Percentiles rank a stretch among this genome's conserved stretches.
phyloP scores from a whole-genome alignment of 805 yeast genomes.

The Kodamaea fukazawae region DNA sequence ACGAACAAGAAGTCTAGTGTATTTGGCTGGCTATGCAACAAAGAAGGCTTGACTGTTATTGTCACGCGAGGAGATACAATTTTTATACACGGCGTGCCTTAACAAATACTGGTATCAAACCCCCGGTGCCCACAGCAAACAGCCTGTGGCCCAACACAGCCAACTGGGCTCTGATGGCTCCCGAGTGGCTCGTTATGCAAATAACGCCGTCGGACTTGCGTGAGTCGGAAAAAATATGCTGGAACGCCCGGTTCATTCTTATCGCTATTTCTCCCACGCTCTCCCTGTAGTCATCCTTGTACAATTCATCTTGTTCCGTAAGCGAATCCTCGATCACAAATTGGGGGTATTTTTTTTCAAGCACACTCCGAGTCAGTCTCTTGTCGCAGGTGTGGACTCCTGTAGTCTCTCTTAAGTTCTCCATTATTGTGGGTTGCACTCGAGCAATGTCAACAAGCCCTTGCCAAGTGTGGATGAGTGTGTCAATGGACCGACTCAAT shows the following conservation, averaged over 20 bases:
- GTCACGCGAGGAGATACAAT: not conserved
- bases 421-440: constrained; percentile 40
- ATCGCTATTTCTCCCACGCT: constrained; percentile 40
- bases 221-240: constrained; percentile 28
- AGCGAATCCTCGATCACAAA: constrained; percentile 45
- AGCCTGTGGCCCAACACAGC: constrained; percentile 46
- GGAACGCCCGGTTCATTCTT: constrained; percentile 34
- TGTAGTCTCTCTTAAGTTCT: constrained; percentile 47
- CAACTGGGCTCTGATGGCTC: constrained; percentile 48
- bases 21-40: constrained; percentile 1
- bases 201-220: constrained; percentile 24
- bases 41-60: not conserved
- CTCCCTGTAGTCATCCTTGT: constrained; percentile 38
- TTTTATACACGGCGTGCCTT: not conserved
- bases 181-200: constrained; percentile 51
- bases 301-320: constrained; percentile 44
- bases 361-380: constrained; percentile 35
- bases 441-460: constrained; percentile 21
- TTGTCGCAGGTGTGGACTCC: constrained; percentile 53
- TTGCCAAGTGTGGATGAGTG: constrained; percentile 48
- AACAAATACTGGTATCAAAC: constrained; percentile 54
- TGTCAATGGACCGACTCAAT: constrained; percentile 49
- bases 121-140: constrained; percentile 53
- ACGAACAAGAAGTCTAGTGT: too few species aligned
- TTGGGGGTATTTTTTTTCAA: constrained; percentile 38